Evolutionary conservation across 768 basidiomycete genomes (phyloP).

Genomic region (Suillus subalutaceus): DNA sequence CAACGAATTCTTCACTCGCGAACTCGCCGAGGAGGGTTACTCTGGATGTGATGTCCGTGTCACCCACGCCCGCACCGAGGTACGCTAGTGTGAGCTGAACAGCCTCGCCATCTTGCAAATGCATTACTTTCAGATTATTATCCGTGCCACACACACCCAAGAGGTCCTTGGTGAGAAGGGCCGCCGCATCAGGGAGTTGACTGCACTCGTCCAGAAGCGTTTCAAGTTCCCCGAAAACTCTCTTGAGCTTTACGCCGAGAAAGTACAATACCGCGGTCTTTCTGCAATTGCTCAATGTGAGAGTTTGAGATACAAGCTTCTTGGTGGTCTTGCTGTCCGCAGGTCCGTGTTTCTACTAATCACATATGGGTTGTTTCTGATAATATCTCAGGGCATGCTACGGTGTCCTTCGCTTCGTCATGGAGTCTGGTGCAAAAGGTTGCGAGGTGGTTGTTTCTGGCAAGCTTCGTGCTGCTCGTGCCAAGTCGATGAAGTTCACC

Average conservation of each 20-base stretch:
- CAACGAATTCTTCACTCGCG: slow-evolving; percentile 97
- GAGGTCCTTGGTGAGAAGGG: slow-evolving; percentile 99
- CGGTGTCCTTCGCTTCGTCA: slow-evolving; percentile 99
- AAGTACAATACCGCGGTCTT: slow-evolving; percentile 97
- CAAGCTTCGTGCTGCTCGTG: slow-evolving; percentile 99
- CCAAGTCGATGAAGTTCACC: slow-evolving; percentile 99
- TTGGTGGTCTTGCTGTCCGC: slow-evolving; percentile 98
- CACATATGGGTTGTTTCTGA: slow-evolving; percentile 8
- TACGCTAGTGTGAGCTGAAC: slow-evolving; percentile 32
- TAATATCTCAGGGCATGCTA: slow-evolving; percentile 78
- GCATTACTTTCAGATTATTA: slow-evolving; percentile 76
- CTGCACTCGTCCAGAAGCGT: slow-evolving; percentile 96
- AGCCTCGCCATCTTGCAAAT: slow-evolving; percentile 7
- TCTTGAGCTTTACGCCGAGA: slow-evolving; percentile 98
- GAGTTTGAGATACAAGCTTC: slow-evolving; percentile 96
- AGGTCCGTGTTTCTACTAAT: slow-evolving; percentile 46
- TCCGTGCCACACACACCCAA: slow-evolving; percentile 99
- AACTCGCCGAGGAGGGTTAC: slow-evolving; percentile 99
- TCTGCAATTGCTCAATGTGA: slow-evolving; percentile 99
- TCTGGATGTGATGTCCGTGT: slow-evolving; percentile 99
- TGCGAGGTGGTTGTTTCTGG: slow-evolving; percentile 99
- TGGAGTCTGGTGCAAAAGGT: slow-evolving; percentile 99
- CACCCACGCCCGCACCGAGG: slow-evolving; percentile 98
- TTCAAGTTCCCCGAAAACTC: slow-evolving; percentile 99
- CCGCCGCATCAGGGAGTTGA: slow-evolving; percentile 98